phyloP scores from a whole-genome alignment of 1,284 basidiomycete genomes.

The Trametes hirsuta region DNA sequence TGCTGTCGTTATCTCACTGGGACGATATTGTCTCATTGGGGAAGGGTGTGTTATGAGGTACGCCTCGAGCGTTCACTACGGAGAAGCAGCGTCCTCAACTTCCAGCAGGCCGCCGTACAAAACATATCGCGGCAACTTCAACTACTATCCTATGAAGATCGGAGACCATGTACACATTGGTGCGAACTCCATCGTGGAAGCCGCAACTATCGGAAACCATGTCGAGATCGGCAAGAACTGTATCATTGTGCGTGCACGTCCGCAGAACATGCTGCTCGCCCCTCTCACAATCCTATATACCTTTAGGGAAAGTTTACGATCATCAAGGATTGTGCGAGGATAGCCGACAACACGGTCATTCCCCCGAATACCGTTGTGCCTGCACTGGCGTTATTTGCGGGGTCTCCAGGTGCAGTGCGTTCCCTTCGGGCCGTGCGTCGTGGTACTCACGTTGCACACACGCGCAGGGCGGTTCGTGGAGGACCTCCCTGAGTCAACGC shows the following conservation, averaged over 20 bases:
- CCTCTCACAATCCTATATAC: background rate
- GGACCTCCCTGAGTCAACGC: slow-evolving; percentile 85
- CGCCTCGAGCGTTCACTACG: slow-evolving; percentile 23
- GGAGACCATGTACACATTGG: slow-evolving; percentile 96
- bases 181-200: slow-evolving; percentile 86
- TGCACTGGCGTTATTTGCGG: slow-evolving; percentile 83
- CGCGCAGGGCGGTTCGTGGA: slow-evolving; percentile 73
- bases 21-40: slow-evolving; percentile 90
- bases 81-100: background rate
- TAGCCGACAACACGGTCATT: slow-evolving; percentile 87
- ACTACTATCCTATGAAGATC: slow-evolving; percentile 98
- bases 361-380: slow-evolving; percentile 94
- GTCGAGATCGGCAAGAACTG: slow-evolving; percentile 96
- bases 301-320: slow-evolving; percentile 92
- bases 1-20: slow-evolving; percentile 91
- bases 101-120: slow-evolving; percentile 78
- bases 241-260: slow-evolving; percentile 72
- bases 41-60: slow-evolving; percentile 90
- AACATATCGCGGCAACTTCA: slow-evolving; percentile 90
- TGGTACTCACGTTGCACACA: background rate
- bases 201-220: slow-evolving; percentile 91
- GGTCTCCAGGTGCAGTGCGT: slow-evolving; percentile 75
- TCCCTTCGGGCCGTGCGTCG: too few species aligned
- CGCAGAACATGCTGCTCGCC: background rate
- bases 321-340: slow-evolving; percentile 93